These are phyloP conservation scores for Sporobolus alterniflorus DNA, from an alignment of 202 grass and related monocot genomes.

Conservation along the genomic window DNA sequence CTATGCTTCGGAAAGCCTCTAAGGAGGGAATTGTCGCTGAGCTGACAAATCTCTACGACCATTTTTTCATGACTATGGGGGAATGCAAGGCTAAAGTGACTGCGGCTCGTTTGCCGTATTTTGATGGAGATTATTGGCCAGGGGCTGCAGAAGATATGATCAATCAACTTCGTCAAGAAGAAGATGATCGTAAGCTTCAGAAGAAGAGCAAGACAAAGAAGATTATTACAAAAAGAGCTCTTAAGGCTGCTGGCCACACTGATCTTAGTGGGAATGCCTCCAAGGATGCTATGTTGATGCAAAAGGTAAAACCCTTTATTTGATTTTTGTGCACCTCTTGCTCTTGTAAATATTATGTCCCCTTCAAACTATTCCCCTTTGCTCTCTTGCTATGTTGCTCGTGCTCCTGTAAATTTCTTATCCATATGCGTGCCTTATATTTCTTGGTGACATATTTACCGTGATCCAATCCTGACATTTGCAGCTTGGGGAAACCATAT, in stretches of 20 bases:
- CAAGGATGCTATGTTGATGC: conserved; percentile 98
- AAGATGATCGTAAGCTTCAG: conserved; percentile 84
- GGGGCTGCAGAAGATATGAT: conserved; percentile 99
- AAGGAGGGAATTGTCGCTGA: conserved; percentile 96
- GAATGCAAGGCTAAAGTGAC: conserved; percentile 97
- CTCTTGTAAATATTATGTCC: not conserved
- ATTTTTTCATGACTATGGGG: conserved; percentile 78
- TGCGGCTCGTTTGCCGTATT: conserved; percentile 93
- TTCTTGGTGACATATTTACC: conserved; percentile 25
- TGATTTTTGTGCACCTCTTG: conserved; percentile 19
- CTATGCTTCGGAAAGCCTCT: conserved; percentile 95
- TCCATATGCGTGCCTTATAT: conserved; percentile 28
- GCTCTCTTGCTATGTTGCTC: not conserved
- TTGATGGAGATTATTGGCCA: conserved; percentile 99
- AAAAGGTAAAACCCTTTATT: conserved; percentile 60
- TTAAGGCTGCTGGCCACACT: conserved; percentile 91
- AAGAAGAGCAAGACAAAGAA: conserved; percentile 96
- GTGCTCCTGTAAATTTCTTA: not conserved
- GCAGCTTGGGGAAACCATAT: conserved; percentile 95
- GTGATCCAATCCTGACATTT: conserved; percentile 48
- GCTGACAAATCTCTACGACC: conserved; percentile 94
- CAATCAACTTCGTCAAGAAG: conserved; percentile 93
- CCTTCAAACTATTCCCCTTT: not conserved
- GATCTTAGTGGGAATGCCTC: conserved; percentile 90
- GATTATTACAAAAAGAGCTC: conserved; percentile 90